phyloP scores from a whole-genome alignment of 768 basidiomycete species.

The Boletales sp. region DNA sequence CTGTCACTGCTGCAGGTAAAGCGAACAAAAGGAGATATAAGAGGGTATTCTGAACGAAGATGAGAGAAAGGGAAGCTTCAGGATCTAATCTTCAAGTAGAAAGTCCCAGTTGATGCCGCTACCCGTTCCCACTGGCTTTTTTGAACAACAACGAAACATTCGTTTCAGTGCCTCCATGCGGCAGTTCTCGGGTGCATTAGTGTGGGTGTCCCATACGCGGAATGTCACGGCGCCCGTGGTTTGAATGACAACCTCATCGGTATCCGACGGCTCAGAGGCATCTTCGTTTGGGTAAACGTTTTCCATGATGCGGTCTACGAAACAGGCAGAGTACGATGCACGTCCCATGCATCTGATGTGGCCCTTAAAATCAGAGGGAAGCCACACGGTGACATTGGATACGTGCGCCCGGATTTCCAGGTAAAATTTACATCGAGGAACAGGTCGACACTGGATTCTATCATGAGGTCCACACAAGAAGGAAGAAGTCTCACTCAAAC shows the following conservation, averaged over 20 bases:
- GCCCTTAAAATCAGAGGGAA: constrained; percentile 78
- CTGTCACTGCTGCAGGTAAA: constrained; percentile 9
- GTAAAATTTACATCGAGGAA: constrained; percentile 52
- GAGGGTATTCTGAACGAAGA: constrained; percentile 15
- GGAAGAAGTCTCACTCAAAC: constrained; percentile 27
- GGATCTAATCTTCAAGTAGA: constrained; percentile 59
- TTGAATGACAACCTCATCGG: constrained; percentile 61
- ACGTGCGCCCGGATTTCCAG: constrained; percentile 61
- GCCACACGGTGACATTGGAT: constrained; percentile 73
- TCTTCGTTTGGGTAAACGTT: constrained; percentile 49
- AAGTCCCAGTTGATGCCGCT: constrained; percentile 71
- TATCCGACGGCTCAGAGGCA: constrained; percentile 33
- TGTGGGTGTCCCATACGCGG: constrained; percentile 77
- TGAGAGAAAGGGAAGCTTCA: not conserved
- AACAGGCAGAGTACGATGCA: constrained; percentile 64
- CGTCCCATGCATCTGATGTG: constrained; percentile 54
- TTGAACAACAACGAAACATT: constrained; percentile 56
- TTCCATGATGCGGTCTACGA: constrained; percentile 62
- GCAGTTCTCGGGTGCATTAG: constrained; percentile 57
- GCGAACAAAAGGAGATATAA: constrained; percentile 1
- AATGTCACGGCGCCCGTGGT: constrained; percentile 64
- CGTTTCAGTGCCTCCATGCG: constrained; percentile 63
- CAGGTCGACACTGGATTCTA: constrained; percentile 50
- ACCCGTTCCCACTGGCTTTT: constrained; percentile 47
- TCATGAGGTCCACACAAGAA: not conserved